Evolutionary conservation across 495 filamentous ascomycete species (phyloP).

Genomic region (Entonaema liquescens): DNA sequence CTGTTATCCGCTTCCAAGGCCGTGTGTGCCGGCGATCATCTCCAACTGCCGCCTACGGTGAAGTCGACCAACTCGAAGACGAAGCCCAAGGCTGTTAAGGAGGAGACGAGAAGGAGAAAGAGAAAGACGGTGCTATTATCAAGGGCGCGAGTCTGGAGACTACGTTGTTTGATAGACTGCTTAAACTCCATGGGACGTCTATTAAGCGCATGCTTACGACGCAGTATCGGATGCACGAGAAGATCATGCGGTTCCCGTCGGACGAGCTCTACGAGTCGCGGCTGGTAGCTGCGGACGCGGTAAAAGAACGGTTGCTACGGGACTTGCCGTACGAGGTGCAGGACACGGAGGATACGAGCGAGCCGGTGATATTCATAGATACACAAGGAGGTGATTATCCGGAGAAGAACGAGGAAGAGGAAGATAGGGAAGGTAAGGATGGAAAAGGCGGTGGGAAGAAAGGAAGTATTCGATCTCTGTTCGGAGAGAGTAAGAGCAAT

Average conservation of each 20-base stretch:
- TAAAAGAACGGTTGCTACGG: constrained; percentile 76
- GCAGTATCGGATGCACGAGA: constrained; percentile 97
- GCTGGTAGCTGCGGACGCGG: constrained; percentile 79
- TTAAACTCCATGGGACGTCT: constrained; percentile 78
- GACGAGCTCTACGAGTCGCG: constrained; percentile 83
- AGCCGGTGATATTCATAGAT: constrained; percentile 92
- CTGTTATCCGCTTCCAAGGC: constrained; percentile 82
- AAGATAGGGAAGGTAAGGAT: constrained; percentile 19
- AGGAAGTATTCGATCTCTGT: constrained; percentile 54
- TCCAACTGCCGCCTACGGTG: constrained; percentile 94
- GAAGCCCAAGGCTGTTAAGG: constrained; percentile 33
- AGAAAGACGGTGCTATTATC: constrained; percentile 32
- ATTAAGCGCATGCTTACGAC: constrained; percentile 97
- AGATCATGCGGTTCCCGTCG: constrained; percentile 94
- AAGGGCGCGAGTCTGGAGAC: constrained; percentile 73
- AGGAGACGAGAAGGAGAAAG: constrained; percentile 42
- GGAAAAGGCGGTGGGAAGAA: constrained; percentile 49
- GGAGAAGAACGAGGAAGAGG: constrained; percentile 50
- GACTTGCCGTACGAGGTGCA: constrained; percentile 81
- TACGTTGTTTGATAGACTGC: constrained; percentile 89
- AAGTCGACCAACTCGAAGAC: constrained; percentile 72
- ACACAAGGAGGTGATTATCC: constrained; percentile 94
- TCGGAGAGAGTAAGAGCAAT: constrained; percentile 93
- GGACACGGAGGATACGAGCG: constrained; percentile 85
- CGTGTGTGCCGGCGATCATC: constrained; percentile 91